phyloP scores from a whole-genome alignment of 164 flowering plant genomes.

The Vitis rupestris region DNA sequence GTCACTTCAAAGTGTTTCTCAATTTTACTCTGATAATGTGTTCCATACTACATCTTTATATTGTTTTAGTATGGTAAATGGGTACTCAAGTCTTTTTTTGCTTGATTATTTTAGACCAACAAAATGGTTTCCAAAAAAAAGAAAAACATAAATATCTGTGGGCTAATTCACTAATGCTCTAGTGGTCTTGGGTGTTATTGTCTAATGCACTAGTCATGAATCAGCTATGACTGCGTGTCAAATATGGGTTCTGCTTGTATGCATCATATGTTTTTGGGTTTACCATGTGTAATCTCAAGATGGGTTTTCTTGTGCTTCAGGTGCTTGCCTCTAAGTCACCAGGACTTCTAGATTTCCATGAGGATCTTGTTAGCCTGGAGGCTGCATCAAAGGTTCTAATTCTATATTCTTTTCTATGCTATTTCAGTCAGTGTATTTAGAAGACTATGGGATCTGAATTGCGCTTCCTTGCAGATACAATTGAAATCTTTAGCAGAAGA shows the following conservation, averaged over 20 bases:
- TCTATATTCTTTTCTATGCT: slow-evolving; percentile 6
- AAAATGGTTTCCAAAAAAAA: too few relatives aligned
- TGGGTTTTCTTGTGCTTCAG: slow-evolving; percentile 32
- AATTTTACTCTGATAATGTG: too few relatives aligned
- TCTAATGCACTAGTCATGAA: too few relatives aligned
- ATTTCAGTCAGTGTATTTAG: not conserved
- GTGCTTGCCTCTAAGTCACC: slow-evolving; percentile 67
- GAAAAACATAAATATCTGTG: too few relatives aligned
- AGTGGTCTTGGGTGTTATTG: too few relatives aligned
- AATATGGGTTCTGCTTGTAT: not conserved
- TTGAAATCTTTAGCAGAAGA: slow-evolving; percentile 97
- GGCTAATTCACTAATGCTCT: too few relatives aligned
- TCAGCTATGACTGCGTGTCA: too few relatives aligned
- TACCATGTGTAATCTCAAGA: not conserved
- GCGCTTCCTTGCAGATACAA: slow-evolving; percentile 69
- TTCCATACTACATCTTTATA: too few relatives aligned
- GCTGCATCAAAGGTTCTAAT: slow-evolving; percentile 67
- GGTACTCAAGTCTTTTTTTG: too few relatives aligned
- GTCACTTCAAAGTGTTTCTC: too few relatives aligned
- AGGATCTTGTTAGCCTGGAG: slow-evolving; percentile 69
- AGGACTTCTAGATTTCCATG: slow-evolving; percentile 66
- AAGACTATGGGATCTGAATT: slow-evolving; percentile 4
- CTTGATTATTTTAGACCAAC: too few relatives aligned
- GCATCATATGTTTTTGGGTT: not conserved
- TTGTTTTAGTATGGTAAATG: too few relatives aligned